phyloP scores from a whole-genome alignment of 2,329 filamentous ascomycete species.

The Paraphoma chrysanthemicola region DNA sequence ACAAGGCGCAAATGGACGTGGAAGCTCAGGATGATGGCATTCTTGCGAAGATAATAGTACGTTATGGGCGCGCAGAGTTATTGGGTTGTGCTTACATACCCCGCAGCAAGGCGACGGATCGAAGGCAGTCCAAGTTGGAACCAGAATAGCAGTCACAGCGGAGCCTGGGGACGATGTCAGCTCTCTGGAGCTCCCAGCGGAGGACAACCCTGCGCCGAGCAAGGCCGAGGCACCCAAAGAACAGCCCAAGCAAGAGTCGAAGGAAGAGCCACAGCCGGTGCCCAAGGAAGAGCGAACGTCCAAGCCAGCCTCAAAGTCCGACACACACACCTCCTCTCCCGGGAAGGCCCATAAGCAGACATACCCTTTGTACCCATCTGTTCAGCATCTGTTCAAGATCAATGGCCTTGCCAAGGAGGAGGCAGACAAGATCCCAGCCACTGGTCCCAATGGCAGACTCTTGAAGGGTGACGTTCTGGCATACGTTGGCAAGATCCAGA shows the following conservation, averaged over 20 bases:
- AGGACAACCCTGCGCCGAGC: slow-evolving; percentile 60
- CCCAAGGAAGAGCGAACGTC: slow-evolving; percentile 47
- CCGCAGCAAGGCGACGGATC: slow-evolving; percentile 68
- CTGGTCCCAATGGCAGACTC: slow-evolving; percentile 84
- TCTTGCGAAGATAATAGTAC: slow-evolving; percentile 78
- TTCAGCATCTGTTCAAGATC: slow-evolving; percentile 79
- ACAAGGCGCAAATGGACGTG: slow-evolving; percentile 94
- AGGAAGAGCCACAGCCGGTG: slow-evolving; percentile 29
- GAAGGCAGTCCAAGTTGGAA: slow-evolving; percentile 79
- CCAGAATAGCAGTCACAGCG: slow-evolving; percentile 81
- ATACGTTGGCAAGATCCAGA: slow-evolving; percentile 79
- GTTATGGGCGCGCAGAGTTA: slow-evolving; percentile 1
- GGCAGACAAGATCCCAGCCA: slow-evolving; percentile 81
- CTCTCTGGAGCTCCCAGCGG: slow-evolving; percentile 75
- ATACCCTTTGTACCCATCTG: slow-evolving; percentile 82
- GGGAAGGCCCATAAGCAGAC: slow-evolving; percentile 68
- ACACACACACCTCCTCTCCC: slow-evolving; percentile 37
- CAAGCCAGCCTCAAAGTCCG: slow-evolving; percentile 33
- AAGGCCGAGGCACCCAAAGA: slow-evolving; percentile 45
- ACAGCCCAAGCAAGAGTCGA: slow-evolving; percentile 29
- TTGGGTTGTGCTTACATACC: slow-evolving; percentile 10
- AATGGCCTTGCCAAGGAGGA: slow-evolving; percentile 79
- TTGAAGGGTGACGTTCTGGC: slow-evolving; percentile 96
- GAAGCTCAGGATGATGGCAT: slow-evolving; percentile 91
- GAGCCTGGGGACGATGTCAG: slow-evolving; percentile 81